These are phyloP conservation scores for Cladosporium sp. DNA, from an alignment of 2,329 filamentous ascomycete genomes.

Conservation along the genomic window DNA sequence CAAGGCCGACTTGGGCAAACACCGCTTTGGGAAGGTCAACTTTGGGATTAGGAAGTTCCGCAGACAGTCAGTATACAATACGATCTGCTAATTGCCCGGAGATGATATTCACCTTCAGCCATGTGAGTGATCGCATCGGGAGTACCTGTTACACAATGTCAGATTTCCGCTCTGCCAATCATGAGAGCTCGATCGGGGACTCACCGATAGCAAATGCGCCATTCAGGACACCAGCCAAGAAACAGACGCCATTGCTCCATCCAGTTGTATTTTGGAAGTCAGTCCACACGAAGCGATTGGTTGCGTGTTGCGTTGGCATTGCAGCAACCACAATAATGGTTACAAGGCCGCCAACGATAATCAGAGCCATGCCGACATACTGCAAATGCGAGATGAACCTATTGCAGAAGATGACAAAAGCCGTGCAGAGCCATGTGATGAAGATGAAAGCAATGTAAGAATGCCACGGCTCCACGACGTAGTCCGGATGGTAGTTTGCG, in stretches of 20 bases:
- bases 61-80: background rate
- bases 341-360: conserved; percentile 33
- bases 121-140: conserved; percentile 34
- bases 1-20: conserved; percentile 45
- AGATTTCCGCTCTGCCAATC: background rate
- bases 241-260: conserved; percentile 39
- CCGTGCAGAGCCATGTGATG: conserved; percentile 51
- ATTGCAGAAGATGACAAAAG: conserved; percentile 55
- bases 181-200: background rate
- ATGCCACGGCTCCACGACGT: conserved; percentile 52
- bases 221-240: conserved; percentile 35
- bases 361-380: conserved; percentile 53
- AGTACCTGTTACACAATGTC: conserved; percentile 16
- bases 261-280: conserved; percentile 49
- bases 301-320: conserved; percentile 53
- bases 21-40: conserved; percentile 49
- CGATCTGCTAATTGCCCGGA: background rate
- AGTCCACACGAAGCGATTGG: conserved; percentile 53
- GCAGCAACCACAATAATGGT: conserved; percentile 38
- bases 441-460: conserved; percentile 56
- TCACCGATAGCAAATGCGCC: conserved; percentile 35
- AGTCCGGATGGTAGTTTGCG: conserved; percentile 53
- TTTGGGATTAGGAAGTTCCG: conserved; percentile 32
- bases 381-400: conserved; percentile 48
- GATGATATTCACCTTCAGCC: conserved; percentile 23